Evolutionary conservation across 306 rosid species (phyloP), one percentile per base, ranked within the genome.

Genomic region (Sindora glabra): DNA sequence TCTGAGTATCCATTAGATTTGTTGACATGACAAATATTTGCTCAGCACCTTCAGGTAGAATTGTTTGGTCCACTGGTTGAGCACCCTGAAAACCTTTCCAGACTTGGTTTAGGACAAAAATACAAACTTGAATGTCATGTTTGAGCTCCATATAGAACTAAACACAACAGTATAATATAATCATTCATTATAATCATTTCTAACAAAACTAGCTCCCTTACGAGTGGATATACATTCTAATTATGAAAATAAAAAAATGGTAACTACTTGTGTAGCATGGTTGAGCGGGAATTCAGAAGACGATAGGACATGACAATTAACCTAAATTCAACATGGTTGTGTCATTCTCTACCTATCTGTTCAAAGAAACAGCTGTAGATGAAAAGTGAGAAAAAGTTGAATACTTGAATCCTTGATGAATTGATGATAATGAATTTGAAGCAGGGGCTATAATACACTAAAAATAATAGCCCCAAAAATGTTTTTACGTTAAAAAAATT

Each of bases 1-100:
- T 83, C 64, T 54, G 40, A 74, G 68, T 58, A 63, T 82, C 67
- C 29, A 59, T 71, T 25, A 82, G 64, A 62, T 59, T 78, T 23
- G 71, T 38, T 10, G 98, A 83, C 79, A 92, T 71, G 71, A 78
- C 66, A 77, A 92, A 86, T 74, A 82, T 71, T 74, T 92, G 96
- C 70, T 89, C 79, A 17, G 82, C 63, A 9, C 77, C 90, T 38
- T 80, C 83, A 0, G 95, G 95, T 67, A 86, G 77, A 46, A 68
- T 79, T 32, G 78, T 65, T 75, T 82, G 89, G 54, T 84, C 86
- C 72, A 49, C 67, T 16, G 76, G 85, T 62, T 72, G 75, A 52
- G 95, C 85, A 62, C 96, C 99, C 96, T 86, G 73, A 59, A 74
- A 69, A 72, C 25, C 58, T 53, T 46, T 46, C 55, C 40, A 66